Base-by-base conservation (phyloP, 2,329 filamentous ascomycete genomes). In the Pseudocercospora macadamiae region DNA sequence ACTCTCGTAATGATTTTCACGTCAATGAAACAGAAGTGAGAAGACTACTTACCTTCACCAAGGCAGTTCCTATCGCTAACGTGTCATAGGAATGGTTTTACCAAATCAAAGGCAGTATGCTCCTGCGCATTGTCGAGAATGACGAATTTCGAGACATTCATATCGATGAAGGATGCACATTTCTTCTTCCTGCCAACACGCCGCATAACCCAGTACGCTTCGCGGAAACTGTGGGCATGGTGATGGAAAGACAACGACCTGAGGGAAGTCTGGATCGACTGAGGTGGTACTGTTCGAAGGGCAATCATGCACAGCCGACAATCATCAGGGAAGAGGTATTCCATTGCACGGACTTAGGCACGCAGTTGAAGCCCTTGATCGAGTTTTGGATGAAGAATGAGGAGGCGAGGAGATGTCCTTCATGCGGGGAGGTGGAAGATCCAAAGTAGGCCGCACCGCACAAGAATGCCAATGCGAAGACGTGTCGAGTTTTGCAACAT, bases 171-270 rank as follows among this genome's bases (percentile, higher is more conserved):
- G 93, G 95, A 64, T 92, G 95, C 66, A 89, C 97, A 83, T 97
- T 96, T 76, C 82, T 97, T 4, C 84, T 97, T 1, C 93, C 93
- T 0, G 84, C 88, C 21, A 93, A 96, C 76, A 95, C 89, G 16
- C 93, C 93, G 25, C 95, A 97, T 78, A 96, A 96, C 75, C 93
- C 93, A 0, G 90, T 97, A 36, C 87, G 93, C 60, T 97, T 96
- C 76, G 89, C 89, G 69, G 81, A 96, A 76, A 97, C 93, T 0
- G 91, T 97, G n/a, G 93, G 93, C 25, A 82, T 97, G 52, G 93
- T 97, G 34, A 80, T 97, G 59, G 93, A 97, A 81, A 90, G 96
- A 80, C 84, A 85, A 39, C 82, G 93, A n/a, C 89, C 90, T 0
- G 77, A 82, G 34, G 85, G 77, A 6, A 86, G 85, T 23, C 65